Evolutionary conservation across 2,329 filamentous ascomycete genomes (phyloP).

Genomic region (Mycogone perniciosa): DNA sequence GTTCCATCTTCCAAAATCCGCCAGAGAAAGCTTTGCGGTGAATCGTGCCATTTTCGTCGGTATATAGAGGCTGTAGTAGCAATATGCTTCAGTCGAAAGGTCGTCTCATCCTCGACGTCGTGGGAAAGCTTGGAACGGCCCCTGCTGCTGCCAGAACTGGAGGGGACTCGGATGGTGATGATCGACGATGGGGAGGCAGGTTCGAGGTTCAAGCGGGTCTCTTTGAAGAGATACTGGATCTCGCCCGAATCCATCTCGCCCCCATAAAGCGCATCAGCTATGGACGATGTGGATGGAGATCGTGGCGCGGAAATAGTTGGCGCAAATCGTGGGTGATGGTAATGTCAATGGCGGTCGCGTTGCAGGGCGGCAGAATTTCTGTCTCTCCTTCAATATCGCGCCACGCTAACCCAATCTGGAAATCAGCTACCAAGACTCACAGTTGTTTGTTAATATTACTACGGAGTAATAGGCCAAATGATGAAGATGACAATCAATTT

Average conservation of each 20-base stretch:
- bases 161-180: conserved; percentile 63
- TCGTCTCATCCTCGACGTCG: conserved; percentile 60
- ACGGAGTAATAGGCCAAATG: no score
- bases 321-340: conserved; percentile 20
- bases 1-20: conserved; percentile 74
- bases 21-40: conserved; percentile 87
- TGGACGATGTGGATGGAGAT: conserved; percentile 12
- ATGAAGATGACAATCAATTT: no score
- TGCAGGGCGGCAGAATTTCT: conserved; percentile 27
- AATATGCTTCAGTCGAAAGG: conserved; percentile 66
- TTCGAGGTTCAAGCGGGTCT: conserved; percentile 79
- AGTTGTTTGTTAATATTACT: no score
- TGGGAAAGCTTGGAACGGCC: conserved; percentile 33
- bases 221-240: conserved; percentile 69
- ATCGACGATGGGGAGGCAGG: conserved; percentile 61
- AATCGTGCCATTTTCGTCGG: conserved; percentile 68
- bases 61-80: conserved; percentile 77
- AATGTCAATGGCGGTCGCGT: conserved; percentile 21
- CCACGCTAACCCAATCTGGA: conserved; percentile 30
- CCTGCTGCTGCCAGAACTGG: conserved; percentile 41
- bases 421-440: conserved; percentile 23
- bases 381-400: conserved; percentile 21
- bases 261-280: conserved; percentile 44
- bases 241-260: conserved; percentile 59
- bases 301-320: conserved; percentile 16